Conservation (phyloP, 2,329 filamentous ascomycete species). For the Aspergillus luchuensis region DNA sequence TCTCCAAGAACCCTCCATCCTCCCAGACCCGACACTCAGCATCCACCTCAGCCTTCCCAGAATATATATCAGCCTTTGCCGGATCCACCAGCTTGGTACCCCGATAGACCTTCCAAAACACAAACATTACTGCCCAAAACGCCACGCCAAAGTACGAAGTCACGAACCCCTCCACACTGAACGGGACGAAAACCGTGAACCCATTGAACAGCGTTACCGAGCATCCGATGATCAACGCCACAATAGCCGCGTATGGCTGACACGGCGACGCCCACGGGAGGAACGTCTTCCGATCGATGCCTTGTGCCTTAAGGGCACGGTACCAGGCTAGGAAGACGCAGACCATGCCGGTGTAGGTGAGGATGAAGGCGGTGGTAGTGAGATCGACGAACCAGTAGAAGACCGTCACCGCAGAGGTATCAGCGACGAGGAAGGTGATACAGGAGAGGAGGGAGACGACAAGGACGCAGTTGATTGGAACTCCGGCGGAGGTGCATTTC, state of each 20-base stretch:
- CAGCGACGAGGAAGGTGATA: conserved; percentile 71
- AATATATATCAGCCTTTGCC: conserved; percentile 32
- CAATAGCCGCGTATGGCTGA: conserved; percentile 71
- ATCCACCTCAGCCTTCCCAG: conserved; percentile 38
- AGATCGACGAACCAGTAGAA: conserved; percentile 71
- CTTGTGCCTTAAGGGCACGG: conserved; percentile 68
- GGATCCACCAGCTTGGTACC: conserved; percentile 32
- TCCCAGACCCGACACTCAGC: conserved; percentile 39
- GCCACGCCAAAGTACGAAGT: conserved; percentile 53
- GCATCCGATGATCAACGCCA: conserved; percentile 56
- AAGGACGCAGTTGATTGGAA: conserved; percentile 70
- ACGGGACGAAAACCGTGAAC: conserved; percentile 51
- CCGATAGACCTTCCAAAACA: conserved; percentile 38
- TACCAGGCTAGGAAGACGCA: conserved; percentile 71
- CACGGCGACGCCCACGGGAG: conserved; percentile 69
- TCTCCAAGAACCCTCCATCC: conserved; percentile 33
- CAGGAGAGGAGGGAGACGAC: conserved; percentile 66
- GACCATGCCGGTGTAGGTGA: conserved; percentile 63
- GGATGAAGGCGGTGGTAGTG: conserved; percentile 36
- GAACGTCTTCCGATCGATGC: conserved; percentile 61
- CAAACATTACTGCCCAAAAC: conserved; percentile 47
- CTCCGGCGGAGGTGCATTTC: conserved; percentile 61
- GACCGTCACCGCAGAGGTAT: conserved; percentile 63
- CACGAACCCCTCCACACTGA: conserved; percentile 51
- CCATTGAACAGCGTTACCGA: conserved; percentile 67